Base-by-base conservation (phyloP, 495 filamentous ascomycete genomes). In the Talaromyces liani region DNA sequence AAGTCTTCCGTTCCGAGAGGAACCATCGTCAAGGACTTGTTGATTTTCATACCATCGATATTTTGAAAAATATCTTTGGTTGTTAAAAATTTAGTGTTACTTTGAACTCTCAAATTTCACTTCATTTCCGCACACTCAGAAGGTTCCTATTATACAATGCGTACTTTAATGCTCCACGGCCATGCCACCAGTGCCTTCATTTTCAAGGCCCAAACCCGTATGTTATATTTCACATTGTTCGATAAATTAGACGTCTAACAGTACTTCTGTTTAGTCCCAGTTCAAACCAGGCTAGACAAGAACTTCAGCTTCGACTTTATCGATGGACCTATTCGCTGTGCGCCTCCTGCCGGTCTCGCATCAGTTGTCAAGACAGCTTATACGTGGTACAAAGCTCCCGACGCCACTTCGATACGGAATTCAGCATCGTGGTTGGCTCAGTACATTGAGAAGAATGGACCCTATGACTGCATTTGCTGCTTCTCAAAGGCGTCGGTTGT, bases 151-250 rank as follows among this genome's bases (percentile, higher is more conserved):
- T 49, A 16, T 6, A 20, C 45, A 49, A 49, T 49, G 45, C 45
- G 18, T 49, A 49, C 45, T 49, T 8, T 49, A 49, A 49, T 49
- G 45, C 83, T 89, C 20, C 86, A 89, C 68, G 87, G 84, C 7
- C 77, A 80, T 63, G 85, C 84, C 39, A 87, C 85, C 41, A 87
- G 83, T 66, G 78, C 71, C 45, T 62, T 70, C 0, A 84, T 85
- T 63, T 85, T 88, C 70, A 77, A 80, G 63, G 80, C 84, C 4
- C 84, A 88, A 64, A 82, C 84, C 9, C 74, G 86, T 84, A 65
- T 66, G 75, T 49, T 16, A 49, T 8, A 14, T 49, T 49, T 49
- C 18, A n/a, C 45, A 49, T 16, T 49, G 5, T 5, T 16, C 14
- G 6, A 6, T 49, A 1, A 49, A 16, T 49, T 49, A 16, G 18